Evolutionary conservation across 345 rosid genomes (phyloP), one percentile per base, ranked within the genome.

Genomic region (Boechera stricta): DNA sequence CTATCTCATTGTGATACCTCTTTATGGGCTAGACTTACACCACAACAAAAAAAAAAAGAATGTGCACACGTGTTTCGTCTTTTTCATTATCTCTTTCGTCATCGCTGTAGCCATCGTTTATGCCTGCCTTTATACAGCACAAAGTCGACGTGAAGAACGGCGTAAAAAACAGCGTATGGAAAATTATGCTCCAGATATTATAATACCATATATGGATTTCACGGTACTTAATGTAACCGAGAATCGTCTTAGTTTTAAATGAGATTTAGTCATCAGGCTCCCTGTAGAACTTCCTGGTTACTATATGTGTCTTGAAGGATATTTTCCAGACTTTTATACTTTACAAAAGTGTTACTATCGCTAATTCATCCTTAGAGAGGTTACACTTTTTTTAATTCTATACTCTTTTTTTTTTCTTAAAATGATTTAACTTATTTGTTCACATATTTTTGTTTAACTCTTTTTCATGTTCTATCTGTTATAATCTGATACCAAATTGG

Each of bases 351-450:
- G 58, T 66, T 6, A 66, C 18, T 45, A 33, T 66, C 2, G 71
- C 58, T 58, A 15, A 8, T 66, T 66, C 58, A 49, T 16, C 71
- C 1, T 16, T 66, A 31, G 55, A 26, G 38, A 66, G 71, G 71
- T 66, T 1, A 16, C 28, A 48, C 6, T 39, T 39, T 0, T 24
- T 24, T 9, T 10, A 49, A 32, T 45, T 16, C 21, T 0, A 49
- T 4, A 5, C 32, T 39, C 63, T 16, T 16, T 39, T 10, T 2
- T 5, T 18, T 49, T 16, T 16, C 10, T 6, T 49, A 7, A 18
- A 7, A 18, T 10, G 10, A 5, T 29, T 29, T 54, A 11, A 26
- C 18, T 29, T 29, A 2, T 32, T 57, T 32, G 62, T n/a, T 57
- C 6, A 32, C 21, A 15, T 32, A 7, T n/a, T 32, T 57, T 31